Evolutionary conservation across 2,329 filamentous ascomycete genomes (phyloP).

Genomic region (Akanthomyces uredinophilus): DNA sequence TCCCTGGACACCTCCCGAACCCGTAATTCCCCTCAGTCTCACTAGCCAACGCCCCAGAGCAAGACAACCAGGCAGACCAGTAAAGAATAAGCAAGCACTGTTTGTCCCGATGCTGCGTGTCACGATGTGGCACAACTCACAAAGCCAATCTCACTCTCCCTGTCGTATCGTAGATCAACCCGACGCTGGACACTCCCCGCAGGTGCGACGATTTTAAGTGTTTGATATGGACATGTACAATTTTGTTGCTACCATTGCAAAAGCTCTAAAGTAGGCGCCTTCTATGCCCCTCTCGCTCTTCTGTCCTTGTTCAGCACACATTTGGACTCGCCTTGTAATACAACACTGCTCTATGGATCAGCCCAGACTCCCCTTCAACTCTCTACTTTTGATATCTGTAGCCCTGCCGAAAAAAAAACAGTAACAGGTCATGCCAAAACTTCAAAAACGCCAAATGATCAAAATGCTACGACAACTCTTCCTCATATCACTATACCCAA

Average conservation of each 20-base stretch:
- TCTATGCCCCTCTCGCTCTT: neutral
- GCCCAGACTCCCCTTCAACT: neutral
- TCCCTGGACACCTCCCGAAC: no score
- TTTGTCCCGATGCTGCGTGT: no score
- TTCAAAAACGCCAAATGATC: slow-evolving; percentile 5
- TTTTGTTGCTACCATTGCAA: neutral
- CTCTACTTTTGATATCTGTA: neutral
- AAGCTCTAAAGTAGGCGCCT: neutral
- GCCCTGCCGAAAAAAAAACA: neutral
- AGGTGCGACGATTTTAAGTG: neutral
- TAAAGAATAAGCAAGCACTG: no score
- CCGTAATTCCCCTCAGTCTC: no score
- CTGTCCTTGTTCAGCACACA: neutral
- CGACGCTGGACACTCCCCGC: no score
- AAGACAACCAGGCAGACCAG: no score
- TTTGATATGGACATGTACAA: no score
- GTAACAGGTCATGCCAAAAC: neutral
- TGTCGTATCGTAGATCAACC: neutral
- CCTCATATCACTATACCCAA: neutral
- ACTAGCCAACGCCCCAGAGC: no score
- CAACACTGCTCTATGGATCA: neutral
- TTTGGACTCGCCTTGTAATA: neutral
- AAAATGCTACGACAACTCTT: neutral
- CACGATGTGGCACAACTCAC: neutral
- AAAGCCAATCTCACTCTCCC: neutral